Percentiles rank a stretch among this genome's conserved stretches.
These are phyloP conservation scores for Crithidia expoeki DNA, from an alignment of 208 protist genomes.

Conservation along the genomic window DNA sequence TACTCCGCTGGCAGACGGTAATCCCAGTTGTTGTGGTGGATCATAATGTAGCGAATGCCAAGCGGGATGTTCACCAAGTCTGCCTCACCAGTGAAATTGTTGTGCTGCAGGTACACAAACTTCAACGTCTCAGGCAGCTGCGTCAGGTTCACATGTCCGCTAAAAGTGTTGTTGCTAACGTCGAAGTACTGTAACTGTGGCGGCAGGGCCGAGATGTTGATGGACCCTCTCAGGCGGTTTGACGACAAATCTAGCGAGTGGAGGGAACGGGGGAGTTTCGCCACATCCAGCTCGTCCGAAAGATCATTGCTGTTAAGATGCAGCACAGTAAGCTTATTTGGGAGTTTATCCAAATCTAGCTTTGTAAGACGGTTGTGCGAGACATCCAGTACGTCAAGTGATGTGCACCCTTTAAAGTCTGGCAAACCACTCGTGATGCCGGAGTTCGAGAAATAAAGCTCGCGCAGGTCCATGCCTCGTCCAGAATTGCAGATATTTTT, in stretches of 20 bases:
- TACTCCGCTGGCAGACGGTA: slow-evolving; percentile 30
- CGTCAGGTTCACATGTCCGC: slow-evolving; percentile 35
- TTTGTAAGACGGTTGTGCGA: slow-evolving; percentile 28
- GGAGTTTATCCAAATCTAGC: slow-evolving; percentile 12
- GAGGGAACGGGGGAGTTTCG: slow-evolving; percentile 25
- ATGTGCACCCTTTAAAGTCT: background rate
- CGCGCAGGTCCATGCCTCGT: background rate
- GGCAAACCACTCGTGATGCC: slow-evolving; percentile 9
- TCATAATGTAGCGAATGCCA: slow-evolving; percentile 40
- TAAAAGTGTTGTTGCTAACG: slow-evolving; percentile 45
- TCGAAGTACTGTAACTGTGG: slow-evolving; percentile 28
- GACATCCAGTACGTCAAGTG: slow-evolving; percentile 26
- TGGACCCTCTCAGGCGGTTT: slow-evolving; percentile 22
- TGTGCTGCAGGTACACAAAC: slow-evolving; percentile 46
- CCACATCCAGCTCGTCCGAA: background rate
- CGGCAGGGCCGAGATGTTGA: slow-evolving; percentile 31
- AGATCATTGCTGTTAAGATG: slow-evolving; percentile 33
- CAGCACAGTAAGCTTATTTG: slow-evolving; percentile 15
- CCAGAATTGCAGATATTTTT: background rate
- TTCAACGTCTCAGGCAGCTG: slow-evolving; percentile 40
- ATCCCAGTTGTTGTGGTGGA: slow-evolving; percentile 64
- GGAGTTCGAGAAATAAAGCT: slow-evolving; percentile 10
- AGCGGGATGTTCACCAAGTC: slow-evolving; percentile 48
- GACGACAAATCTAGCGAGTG: slow-evolving; percentile 27
- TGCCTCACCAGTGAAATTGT: slow-evolving; percentile 44